These are phyloP conservation scores for Fusarium subglutinans DNA, from an alignment of 2,329 filamentous ascomycete species.

Conservation along the genomic window DNA sequence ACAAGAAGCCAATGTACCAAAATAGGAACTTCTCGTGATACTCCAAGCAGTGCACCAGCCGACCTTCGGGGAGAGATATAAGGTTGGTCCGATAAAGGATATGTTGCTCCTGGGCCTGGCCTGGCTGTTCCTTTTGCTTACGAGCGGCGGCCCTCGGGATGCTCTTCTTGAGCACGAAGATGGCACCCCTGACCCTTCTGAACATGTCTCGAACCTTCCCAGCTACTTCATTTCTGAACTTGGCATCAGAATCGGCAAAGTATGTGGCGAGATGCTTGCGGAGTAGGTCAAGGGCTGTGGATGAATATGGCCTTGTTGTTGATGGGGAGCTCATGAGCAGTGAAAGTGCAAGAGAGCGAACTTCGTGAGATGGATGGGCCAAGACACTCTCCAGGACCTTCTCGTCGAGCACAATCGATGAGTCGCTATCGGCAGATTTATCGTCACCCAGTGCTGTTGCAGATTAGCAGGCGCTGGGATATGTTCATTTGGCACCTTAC, in stretches of 20 bases:
- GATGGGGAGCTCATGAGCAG: conserved; percentile 80
- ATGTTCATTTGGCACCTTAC: conserved; percentile 47
- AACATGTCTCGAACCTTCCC: conserved; percentile 79
- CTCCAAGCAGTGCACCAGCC: conserved; percentile 52
- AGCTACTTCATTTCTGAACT: conserved; percentile 83
- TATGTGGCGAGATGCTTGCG: conserved; percentile 73
- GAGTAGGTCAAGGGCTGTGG: conserved; percentile 69
- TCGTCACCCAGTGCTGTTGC: conserved; percentile 42
- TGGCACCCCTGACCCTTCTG: conserved; percentile 75
- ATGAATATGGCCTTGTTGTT: conserved; percentile 76
- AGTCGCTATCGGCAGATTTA: conserved; percentile 27
- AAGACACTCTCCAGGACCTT: conserved; percentile 62
- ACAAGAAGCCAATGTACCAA: conserved; percentile 79
- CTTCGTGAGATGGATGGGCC: conserved; percentile 66
- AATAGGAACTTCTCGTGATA: conserved; percentile 72
- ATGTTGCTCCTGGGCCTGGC: conserved; percentile 34
- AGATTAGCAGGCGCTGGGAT: conserved; percentile 24
- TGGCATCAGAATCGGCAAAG: conserved; percentile 86
- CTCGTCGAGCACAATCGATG: conserved; percentile 50
- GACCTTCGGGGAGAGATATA: conserved; percentile 50
- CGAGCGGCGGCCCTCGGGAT: conserved; percentile 50
- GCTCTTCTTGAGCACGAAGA: conserved; percentile 62
- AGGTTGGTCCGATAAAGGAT: conserved; percentile 52
- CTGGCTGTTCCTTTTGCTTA: conserved; percentile 45
- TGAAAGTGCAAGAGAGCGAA: conserved; percentile 83